phyloP scores from a whole-genome alignment of 176 grass and related monocot genomes.

The Oropetium thomaeum region DNA sequence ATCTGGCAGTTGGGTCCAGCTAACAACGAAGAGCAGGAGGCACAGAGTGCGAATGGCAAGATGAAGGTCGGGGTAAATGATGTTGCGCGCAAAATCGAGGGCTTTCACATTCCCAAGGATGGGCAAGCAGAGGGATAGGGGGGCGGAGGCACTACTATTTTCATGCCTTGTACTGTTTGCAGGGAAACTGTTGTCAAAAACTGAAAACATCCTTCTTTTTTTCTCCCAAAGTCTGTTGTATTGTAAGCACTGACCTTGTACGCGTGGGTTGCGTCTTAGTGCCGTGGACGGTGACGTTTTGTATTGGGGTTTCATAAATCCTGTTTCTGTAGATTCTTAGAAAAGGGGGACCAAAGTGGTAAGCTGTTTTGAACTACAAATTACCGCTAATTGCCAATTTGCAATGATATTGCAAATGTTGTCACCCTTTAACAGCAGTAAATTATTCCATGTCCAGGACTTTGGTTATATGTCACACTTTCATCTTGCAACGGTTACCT shows the following conservation, averaged over 20 bases:
- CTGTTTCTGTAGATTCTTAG: not conserved
- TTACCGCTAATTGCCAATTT: not conserved
- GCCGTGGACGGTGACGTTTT: conserved; percentile 8
- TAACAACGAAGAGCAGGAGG: conserved; percentile 46
- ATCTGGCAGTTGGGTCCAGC: conserved; percentile 63
- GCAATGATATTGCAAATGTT: not conserved
- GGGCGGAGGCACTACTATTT: not conserved
- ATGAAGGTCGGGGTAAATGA: conserved; percentile 43
- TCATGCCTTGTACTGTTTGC: not conserved
- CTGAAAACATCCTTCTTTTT: not conserved
- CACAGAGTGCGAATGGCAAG: conserved; percentile 35
- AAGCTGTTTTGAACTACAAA: not conserved
- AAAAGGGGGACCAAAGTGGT: not conserved
- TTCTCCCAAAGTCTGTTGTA: not conserved
- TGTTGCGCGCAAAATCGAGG: conserved; percentile 50
- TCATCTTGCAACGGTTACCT: too few species aligned
- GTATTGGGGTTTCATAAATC: not conserved
- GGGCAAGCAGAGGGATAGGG: conserved; percentile 38
- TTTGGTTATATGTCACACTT: too few species aligned
- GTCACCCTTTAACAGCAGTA: too few species aligned
- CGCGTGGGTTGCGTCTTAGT: not conserved
- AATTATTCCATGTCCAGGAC: too few species aligned
- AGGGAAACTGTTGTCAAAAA: not conserved
- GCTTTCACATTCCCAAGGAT: conserved; percentile 51
- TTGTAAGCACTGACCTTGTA: not conserved